Evolutionary conservation across 179 eudicot species (phyloP).

Genomic region (Beta lomatogona): DNA sequence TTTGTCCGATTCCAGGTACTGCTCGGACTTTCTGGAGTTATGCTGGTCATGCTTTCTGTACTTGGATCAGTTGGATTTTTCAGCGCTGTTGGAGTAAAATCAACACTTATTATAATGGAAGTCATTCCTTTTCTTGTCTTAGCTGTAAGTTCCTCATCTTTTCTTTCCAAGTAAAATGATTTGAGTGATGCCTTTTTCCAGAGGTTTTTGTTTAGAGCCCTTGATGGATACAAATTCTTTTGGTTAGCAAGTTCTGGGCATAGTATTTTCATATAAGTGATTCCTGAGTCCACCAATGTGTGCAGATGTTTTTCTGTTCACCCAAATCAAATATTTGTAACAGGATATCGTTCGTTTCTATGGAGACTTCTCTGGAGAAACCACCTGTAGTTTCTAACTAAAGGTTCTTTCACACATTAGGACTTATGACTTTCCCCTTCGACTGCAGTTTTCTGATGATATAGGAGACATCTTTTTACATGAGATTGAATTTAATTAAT

Average conservation of each 20-base stretch:
- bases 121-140: constrained; percentile 99
- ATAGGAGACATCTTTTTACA: too few species aligned
- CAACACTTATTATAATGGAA: constrained; percentile 99
- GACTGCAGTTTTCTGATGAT: not conserved
- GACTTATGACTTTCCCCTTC: not conserved
- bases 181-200: not conserved
- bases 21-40: constrained; percentile 93
- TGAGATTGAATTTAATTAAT: too few species aligned
- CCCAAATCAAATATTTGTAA: not conserved
- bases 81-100: constrained; percentile 96
- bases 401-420: not conserved
- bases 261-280: not conserved
- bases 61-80: constrained; percentile 97
- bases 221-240: too few species aligned
- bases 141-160: constrained; percentile 69
- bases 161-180: not conserved
- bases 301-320: not conserved
- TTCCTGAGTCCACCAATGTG: not conserved
- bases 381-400: too few species aligned
- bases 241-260: not conserved
- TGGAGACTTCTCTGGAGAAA: not conserved
- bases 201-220: not conserved
- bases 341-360: not conserved
- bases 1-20: constrained; percentile 54
- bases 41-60: constrained; percentile 95